Evolutionary conservation across 164 flowering plant genomes (phyloP), one percentile per base, ranked within the genome.

Genomic region (Vitis riparia): DNA sequence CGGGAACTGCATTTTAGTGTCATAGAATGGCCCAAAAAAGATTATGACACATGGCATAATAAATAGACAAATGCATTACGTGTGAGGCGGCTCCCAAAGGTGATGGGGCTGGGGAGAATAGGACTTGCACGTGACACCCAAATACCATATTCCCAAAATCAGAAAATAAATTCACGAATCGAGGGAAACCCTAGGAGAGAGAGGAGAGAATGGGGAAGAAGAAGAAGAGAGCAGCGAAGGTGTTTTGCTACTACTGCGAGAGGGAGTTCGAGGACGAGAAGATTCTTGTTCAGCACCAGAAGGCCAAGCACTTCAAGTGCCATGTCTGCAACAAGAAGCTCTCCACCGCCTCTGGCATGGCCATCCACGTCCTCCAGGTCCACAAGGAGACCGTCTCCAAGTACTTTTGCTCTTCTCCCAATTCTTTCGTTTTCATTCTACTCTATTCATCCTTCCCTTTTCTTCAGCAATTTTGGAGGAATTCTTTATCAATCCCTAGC

Each of bases 271-370:
- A 95, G 58, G 99, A 95, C 74, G 99, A 93, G 92, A 93, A 95
- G 91, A 93, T 93, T 14, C 69, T 95, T 57, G 97, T 95, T 1
- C 99, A 95, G 87, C 99, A 95, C 71, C 99, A 95, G 86, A 95
- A 93, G 57, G 99, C 99, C 17, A 91, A 85, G 80, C 99, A 95
- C 85, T 95, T 95, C 79, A 95, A 95, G 80, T 95, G 97, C 79
- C 97, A 93, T 70, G 93, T 87, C 49, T 95, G 99, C 76, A 94
- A 95, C 80, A 95, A 93, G 86, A 95, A 93, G 91, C 97, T 93
- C 59, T 95, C 99, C 49, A 93, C 99, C 9, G 98, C 99, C 58
- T 84, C 94, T 9, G 98, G 99, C 71, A 95, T 95, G 99, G 82
- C 89, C 80, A 95, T 95, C 59, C 99, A 95, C 62, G 99, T 93